Conservation (phyloP, 257 asterid species). For the Salvia rosmarinus region DNA sequence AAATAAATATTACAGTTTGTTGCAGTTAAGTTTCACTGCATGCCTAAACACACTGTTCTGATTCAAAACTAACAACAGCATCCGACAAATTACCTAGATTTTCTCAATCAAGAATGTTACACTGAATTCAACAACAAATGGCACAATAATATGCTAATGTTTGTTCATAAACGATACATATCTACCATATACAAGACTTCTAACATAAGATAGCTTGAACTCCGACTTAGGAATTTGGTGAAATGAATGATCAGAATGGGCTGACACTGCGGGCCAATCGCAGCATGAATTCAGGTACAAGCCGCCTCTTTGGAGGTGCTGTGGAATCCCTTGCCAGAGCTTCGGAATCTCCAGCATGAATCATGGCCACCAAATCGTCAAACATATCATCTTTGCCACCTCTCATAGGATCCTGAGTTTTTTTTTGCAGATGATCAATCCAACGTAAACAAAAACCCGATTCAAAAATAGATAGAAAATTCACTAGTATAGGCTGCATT, state of each 20-base stretch:
- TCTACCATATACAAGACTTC: conserved; percentile 4
- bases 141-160: conserved; percentile 31
- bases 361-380: conserved; percentile 65
- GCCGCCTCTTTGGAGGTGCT: conserved; percentile 73
- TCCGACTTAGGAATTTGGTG: background rate
- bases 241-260: conserved; percentile 58
- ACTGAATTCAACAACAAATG: conserved; percentile 6
- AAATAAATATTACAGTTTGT: conserved; percentile 1
- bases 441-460: background rate
- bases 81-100: background rate
- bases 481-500: background rate
- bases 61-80: background rate
- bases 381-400: conserved; percentile 82
- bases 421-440: conserved; percentile 20
- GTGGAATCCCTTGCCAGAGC: conserved; percentile 60
- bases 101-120: conserved; percentile 12
- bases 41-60: conserved; percentile 7
- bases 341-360: conserved; percentile 76
- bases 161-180: conserved; percentile 1
- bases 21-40: background rate
- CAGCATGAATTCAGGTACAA: conserved; percentile 93
- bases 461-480: background rate
- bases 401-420: conserved; percentile 93
- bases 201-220: conserved; percentile 5
- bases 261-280: conserved; percentile 66